phyloP scores from a whole-genome alignment of 2,329 filamentous ascomycete species.

The Pseudogymnoascus sp. region DNA sequence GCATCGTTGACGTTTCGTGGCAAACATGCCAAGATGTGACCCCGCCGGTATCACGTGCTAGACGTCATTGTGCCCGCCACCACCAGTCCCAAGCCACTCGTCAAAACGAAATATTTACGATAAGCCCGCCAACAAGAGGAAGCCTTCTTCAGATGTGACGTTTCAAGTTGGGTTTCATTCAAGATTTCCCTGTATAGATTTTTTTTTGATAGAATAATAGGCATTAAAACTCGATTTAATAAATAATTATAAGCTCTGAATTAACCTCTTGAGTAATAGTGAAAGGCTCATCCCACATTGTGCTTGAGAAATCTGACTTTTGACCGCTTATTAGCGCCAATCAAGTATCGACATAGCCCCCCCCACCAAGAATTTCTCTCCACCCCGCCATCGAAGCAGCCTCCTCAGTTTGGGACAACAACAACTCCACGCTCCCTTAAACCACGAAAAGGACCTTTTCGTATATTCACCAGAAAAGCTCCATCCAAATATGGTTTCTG shows the following conservation, averaged over 20 bases:
- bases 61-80: not conserved
- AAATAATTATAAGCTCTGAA: not conserved
- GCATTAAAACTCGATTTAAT: not conserved
- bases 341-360: constrained; percentile 8
- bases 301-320: constrained; percentile 10
- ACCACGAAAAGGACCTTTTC: constrained; percentile 6
- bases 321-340: constrained; percentile 11
- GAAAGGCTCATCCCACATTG: not conserved
- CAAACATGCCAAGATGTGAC: constrained; percentile 1
- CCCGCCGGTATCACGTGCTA: not conserved
- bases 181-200: not conserved
- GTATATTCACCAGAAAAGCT: constrained; percentile 1
- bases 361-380: constrained; percentile 10
- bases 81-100: not conserved
- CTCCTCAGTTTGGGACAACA: constrained; percentile 1
- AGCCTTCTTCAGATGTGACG: not conserved
- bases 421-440: constrained; percentile 6
- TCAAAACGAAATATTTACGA: constrained; percentile 1
- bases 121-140: not conserved
- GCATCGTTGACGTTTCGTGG: not conserved
- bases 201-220: not conserved
- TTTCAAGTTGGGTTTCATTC: not conserved
- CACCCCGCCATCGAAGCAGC: constrained; percentile 10
- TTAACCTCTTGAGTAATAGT: not conserved
- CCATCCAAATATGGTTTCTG: constrained; percentile 51